Evolutionary conservation across 805 yeast species (phyloP).

Genomic region (Cyberlindnera subsufficiens): DNA sequence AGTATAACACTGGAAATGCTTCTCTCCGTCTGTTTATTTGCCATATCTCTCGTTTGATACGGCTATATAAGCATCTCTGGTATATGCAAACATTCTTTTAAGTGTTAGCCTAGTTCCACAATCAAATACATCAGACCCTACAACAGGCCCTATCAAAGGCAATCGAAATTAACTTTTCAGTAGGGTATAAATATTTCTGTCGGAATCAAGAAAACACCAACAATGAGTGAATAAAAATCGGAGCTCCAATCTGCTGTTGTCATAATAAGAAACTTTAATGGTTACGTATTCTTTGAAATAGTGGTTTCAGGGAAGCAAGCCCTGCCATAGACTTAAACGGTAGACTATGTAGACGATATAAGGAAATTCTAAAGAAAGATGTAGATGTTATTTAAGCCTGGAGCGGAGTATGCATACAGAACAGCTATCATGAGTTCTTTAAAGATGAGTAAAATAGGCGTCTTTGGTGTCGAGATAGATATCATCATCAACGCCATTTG

Average conservation of each 20-base stretch:
- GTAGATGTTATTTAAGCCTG: conserved; percentile 54
- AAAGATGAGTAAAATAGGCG: conserved; percentile 44
- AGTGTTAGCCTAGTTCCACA: conserved; percentile 62
- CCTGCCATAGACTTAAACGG: conserved; percentile 42
- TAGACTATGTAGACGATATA: conserved; percentile 50
- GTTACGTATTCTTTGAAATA: conserved; percentile 38
- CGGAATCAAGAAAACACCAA: conserved; percentile 63
- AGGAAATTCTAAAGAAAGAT: conserved; percentile 62
- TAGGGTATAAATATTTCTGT: conserved; percentile 66
- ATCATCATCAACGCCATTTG: conserved; percentile 36
- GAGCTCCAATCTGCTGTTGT: conserved; percentile 50
- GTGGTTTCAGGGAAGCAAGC: conserved; percentile 38
- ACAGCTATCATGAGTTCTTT: conserved; percentile 51
- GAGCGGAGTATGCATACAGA: conserved; percentile 50
- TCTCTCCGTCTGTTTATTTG: conserved; percentile 46
- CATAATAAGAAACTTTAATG: conserved; percentile 36
- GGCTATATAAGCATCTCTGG: conserved; percentile 56
- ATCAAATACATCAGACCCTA: conserved; percentile 73
- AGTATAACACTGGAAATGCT: conserved; percentile 49
- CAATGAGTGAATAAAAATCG: conserved; percentile 52
- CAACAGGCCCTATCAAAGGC: conserved; percentile 69
- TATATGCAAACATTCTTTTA: conserved; percentile 61
- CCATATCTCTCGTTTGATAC: conserved; percentile 47
- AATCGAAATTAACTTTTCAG: conserved; percentile 59
- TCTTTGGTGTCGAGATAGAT: conserved; percentile 38